A percentile compares a stretch with the other conserved stretches of the same genome.
These are phyloP conservation scores for Paramecium caudatum DNA, from an alignment of 73 alveolate species.

Conservation along the genomic window DNA sequence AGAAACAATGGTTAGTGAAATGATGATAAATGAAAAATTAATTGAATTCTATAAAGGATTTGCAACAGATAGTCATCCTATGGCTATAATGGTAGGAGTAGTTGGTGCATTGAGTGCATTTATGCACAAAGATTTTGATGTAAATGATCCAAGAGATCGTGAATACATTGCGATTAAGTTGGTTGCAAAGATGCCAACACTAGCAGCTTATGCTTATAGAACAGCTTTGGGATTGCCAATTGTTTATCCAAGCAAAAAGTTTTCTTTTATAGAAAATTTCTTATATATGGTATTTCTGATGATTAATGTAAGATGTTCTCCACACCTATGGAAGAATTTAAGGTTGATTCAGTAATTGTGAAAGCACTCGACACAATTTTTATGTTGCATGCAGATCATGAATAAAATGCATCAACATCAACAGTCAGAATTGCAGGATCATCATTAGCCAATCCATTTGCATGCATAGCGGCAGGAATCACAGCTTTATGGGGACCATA, in stretches of 20 bases:
- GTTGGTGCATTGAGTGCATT: slow-evolving; percentile 93
- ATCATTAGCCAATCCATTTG: slow-evolving; percentile 96
- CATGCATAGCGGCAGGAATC: slow-evolving; percentile 98
- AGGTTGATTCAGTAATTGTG: slow-evolving; percentile 83
- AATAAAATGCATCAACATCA: slow-evolving; percentile 97
- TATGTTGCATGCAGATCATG: slow-evolving; percentile 95
- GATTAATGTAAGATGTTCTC: slow-evolving; percentile 78
- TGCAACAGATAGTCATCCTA: slow-evolving; percentile 89
- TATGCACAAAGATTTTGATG: slow-evolving; percentile 81
- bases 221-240: slow-evolving; percentile 91
- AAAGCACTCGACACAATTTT: slow-evolving; percentile 89
- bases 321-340: slow-evolving; percentile 90
- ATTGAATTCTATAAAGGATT: slow-evolving; percentile 91
- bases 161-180: slow-evolving; percentile 87
- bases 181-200: slow-evolving; percentile 92
- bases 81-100: slow-evolving; percentile 93
- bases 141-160: slow-evolving; percentile 84
- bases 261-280: slow-evolving; percentile 86
- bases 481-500: slow-evolving; percentile 99
- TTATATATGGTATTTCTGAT: slow-evolving; percentile 80
- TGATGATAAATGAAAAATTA: slow-evolving; percentile 91
- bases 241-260: slow-evolving; percentile 85
- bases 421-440: slow-evolving; percentile 98
- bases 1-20: slow-evolving; percentile 83
- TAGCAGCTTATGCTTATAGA: slow-evolving; percentile 92